Conservation (phyloP, 345 rosid genomes). For the Clausena lansium region DNA sequence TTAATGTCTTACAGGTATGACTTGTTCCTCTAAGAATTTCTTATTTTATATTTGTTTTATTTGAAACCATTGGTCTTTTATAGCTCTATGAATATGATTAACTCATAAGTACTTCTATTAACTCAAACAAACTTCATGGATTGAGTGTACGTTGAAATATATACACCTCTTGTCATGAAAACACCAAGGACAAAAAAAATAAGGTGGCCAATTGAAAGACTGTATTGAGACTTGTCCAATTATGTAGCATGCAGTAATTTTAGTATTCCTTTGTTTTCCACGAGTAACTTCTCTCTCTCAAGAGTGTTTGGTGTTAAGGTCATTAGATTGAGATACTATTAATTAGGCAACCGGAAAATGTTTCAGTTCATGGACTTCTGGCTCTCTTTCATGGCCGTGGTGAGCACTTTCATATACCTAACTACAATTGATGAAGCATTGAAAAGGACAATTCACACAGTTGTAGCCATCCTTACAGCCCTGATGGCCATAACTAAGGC, state of each 20-base stretch:
- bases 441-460: conserved; percentile 80
- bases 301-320: background rate
- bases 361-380: conserved; percentile 99
- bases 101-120: background rate
- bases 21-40: conserved; percentile 4
- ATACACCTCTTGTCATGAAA: background rate
- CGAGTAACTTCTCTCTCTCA: background rate
- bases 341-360: conserved; percentile 15
- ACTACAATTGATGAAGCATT: conserved; percentile 66
- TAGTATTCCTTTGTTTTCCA: background rate
- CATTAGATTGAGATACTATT: conserved; percentile 23
- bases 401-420: conserved; percentile 81
- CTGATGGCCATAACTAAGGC: conserved; percentile 90
- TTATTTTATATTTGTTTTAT: background rate
- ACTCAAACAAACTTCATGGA: background rate
- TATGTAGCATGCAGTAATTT: background rate
- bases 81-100: background rate
- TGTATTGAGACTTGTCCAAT: background rate
- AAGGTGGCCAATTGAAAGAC: background rate
- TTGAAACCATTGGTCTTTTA: background rate
- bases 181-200: background rate
- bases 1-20: conserved; percentile 74
- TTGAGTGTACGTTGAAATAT: background rate
- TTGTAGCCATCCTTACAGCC: conserved; percentile 84
- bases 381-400: conserved; percentile 99